Percentiles rank a stretch among this genome's conserved stretches.
Evolutionary conservation across 83 land plant genomes (phyloP).

Genomic region (Diphasiastrum complanatum): DNA sequence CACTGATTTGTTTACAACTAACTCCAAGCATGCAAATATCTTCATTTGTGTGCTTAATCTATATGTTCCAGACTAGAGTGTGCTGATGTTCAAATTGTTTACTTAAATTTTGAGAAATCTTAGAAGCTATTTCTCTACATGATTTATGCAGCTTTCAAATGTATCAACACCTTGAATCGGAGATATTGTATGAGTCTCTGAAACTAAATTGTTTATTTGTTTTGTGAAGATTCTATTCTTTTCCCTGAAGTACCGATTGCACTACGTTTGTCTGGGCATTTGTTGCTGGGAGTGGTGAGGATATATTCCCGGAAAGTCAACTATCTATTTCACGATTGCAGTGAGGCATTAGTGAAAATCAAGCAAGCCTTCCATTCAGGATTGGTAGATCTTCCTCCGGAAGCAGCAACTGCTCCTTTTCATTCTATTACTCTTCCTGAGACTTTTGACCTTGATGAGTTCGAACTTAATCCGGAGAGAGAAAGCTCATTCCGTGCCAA

Average conservation of each 20-base stretch:
- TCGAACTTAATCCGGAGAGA: constrained; percentile 48
- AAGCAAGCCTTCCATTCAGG: constrained; percentile 90
- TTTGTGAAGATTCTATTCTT: constrained; percentile 74
- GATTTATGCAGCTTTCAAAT: too few relatives aligned
- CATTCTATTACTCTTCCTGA: constrained; percentile 96
- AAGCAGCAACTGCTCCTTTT: constrained; percentile 89
- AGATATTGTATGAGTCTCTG: too few relatives aligned
- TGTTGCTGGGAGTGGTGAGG: constrained; percentile 95
- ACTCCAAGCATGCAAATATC: too few relatives aligned
- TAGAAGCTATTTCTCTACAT: too few relatives aligned
- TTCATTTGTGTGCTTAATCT: too few relatives aligned
- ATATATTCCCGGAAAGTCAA: constrained; percentile 96
- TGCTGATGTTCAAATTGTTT: too few relatives aligned
- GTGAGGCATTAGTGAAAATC: constrained; percentile 88
- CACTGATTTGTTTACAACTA: too few relatives aligned
- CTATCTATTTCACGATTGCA: constrained; percentile 93
- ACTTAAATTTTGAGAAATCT: too few relatives aligned
- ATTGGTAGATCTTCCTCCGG: constrained; percentile 92
- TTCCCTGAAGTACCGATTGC: constrained; percentile 97
- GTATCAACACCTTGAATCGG: too few relatives aligned
- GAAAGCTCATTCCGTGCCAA: constrained; percentile 24
- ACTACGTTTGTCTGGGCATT: constrained; percentile 91
- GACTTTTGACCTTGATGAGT: constrained; percentile 95
- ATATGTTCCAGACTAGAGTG: too few relatives aligned
- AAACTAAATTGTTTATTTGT: background rate